phyloP scores from a whole-genome alignment of 768 basidiomycete species.

The Termitomyces sp. region DNA sequence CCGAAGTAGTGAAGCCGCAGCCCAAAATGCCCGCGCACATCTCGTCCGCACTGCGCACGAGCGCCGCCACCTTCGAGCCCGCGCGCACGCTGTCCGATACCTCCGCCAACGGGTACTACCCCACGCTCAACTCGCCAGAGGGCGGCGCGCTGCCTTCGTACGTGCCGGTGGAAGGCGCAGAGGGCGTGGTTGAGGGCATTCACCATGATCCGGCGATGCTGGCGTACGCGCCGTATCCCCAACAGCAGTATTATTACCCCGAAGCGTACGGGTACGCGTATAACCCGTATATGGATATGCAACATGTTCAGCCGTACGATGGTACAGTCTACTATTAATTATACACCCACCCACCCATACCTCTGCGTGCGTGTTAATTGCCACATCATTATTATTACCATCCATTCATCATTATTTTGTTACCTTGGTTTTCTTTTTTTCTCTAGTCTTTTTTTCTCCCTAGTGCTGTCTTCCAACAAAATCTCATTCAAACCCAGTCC shows the following conservation, averaged over 20 bases:
- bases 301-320: slow-evolving; percentile 62
- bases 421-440: slow-evolving; percentile 7
- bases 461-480: background rate
- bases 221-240: slow-evolving; percentile 57
- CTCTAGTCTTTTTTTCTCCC: background rate
- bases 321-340: slow-evolving; percentile 61
- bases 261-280: slow-evolving; percentile 56
- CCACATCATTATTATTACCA: background rate
- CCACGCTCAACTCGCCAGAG: slow-evolving; percentile 10
- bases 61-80: slow-evolving; percentile 49
- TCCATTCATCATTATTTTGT: slow-evolving; percentile 12
- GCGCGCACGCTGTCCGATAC: slow-evolving; percentile 24
- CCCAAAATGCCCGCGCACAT: slow-evolving; percentile 25
- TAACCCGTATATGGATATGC: slow-evolving; percentile 64
- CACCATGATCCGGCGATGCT: slow-evolving; percentile 35
- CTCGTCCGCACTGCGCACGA: slow-evolving; percentile 44
- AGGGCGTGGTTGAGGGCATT: slow-evolving; percentile 14
- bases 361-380: background rate
- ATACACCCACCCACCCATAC: background rate
- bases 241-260: slow-evolving; percentile 67
- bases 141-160: slow-evolving; percentile 16
- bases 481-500: slow-evolving; percentile 3
- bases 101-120: slow-evolving; percentile 16
- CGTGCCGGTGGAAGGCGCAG: slow-evolving; percentile 31
- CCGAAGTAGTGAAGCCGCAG: slow-evolving; percentile 23